Base-by-base conservation (phyloP, 2,329 filamentous ascomycete genomes). In the Zalaria sp. region DNA sequence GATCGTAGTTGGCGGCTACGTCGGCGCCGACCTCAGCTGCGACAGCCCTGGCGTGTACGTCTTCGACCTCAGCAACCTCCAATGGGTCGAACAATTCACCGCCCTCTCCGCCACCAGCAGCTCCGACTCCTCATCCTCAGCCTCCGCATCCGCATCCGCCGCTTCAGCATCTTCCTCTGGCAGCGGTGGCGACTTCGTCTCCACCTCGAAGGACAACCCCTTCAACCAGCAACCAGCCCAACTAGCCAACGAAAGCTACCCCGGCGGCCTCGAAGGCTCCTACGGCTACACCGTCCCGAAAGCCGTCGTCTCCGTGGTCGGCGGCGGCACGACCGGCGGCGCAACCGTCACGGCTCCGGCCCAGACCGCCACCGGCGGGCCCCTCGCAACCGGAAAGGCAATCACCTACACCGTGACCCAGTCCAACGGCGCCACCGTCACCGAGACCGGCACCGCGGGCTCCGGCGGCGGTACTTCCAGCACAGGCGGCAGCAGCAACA, bases 1-100 rank as follows among this genome's bases (percentile, higher is more conserved):
- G 78, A 68, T 91, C 47, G 70, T 81, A 5, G 67, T 89, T 9
- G 85, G 85, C 26, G 85, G 85, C 7, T 81, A 75, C 48, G 71
- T 79, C 5, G 77, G 76, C 3, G 60, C 66, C 26, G 63, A 75
- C 7, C 64, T 76, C 37, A 70, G 64, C 3, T 85, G 81, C 56
- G 81, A 86, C 49, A 72, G 63, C 10, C 77, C 78, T 0, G 79
- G 80, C 1, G 69, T 86, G 46, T 85, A 84, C 54, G 74, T 85
- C 26, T 89, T 86, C 62, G 87, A 93, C 53, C 64, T 87, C 40
- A 81, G 75, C 6, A 75, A 72, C 31, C 68, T 78, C 1, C 54
- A 69, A 40, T 93, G 86, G 86, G 65, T 79, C 43, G 71, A 75
- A 25, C 68, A 69, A 2, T 93, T 89, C 56, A 75, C 78, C 34